Evolutionary conservation across 192 early-diverging fungal species (phyloP).

Genomic region (Gonapodya prolifera): DNA sequence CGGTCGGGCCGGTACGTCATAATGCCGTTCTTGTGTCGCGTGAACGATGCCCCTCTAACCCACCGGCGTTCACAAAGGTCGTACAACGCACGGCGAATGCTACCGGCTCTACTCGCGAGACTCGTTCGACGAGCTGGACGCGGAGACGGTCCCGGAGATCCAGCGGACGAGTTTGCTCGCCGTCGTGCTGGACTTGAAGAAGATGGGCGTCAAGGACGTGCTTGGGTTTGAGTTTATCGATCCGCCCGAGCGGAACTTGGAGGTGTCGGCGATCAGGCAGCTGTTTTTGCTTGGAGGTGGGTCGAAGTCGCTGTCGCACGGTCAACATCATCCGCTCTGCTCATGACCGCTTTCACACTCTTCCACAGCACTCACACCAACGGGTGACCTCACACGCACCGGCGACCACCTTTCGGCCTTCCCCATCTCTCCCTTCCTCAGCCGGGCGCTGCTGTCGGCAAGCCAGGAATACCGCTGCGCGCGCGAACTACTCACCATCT

Average conservation of each 20-base stretch:
- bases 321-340: neutral
- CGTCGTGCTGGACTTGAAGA: constrained; percentile 32
- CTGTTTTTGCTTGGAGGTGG: constrained; percentile 24
- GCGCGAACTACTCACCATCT: constrained; percentile 31
- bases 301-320: neutral
- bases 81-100: constrained; percentile 39
- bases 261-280: constrained; percentile 24
- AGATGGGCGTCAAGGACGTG: constrained; percentile 40
- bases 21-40: neutral
- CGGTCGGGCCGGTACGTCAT: constrained; percentile 40
- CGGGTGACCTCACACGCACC: constrained; percentile 25
- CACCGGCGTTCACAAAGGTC: no score
- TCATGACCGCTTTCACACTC: constrained; percentile 5
- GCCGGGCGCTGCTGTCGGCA: constrained; percentile 23
- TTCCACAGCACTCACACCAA: constrained; percentile 29
- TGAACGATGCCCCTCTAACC: no score
- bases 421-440: constrained; percentile 29
- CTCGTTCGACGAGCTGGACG: constrained; percentile 31
- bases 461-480: constrained; percentile 22
- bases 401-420: constrained; percentile 30
- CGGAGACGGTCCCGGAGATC: constrained; percentile 42
- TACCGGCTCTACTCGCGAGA: constrained; percentile 44
- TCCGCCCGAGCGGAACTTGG: constrained; percentile 28
- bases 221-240: constrained; percentile 48
- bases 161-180: constrained; percentile 32